Conservation (phyloP, 2,329 filamentous ascomycete species). For the Fusarium paranaense region DNA sequence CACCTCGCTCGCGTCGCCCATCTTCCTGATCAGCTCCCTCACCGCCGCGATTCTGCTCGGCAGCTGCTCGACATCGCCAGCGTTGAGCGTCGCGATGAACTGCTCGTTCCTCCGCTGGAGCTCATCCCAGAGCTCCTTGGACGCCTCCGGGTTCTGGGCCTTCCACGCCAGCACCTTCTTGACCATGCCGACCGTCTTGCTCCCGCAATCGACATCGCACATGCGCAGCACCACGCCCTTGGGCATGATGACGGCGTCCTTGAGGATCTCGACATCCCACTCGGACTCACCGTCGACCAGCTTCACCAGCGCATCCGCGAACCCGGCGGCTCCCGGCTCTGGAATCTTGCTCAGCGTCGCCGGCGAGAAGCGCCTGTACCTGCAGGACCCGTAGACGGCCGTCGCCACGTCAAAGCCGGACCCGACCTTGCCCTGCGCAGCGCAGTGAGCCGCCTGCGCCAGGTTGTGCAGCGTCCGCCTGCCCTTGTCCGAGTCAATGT, state of each 20-base stretch:
- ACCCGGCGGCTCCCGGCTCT: conserved; percentile 73
- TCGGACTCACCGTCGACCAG: conserved; percentile 72
- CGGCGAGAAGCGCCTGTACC: conserved; percentile 94
- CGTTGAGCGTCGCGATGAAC: conserved; percentile 73
- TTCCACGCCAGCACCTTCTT: conserved; percentile 90
- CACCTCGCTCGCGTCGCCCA: conserved; percentile 80
- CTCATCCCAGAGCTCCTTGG: conserved; percentile 77
- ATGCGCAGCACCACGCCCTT: conserved; percentile 82
- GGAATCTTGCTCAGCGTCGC: conserved; percentile 75
- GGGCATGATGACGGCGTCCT: conserved; percentile 78
- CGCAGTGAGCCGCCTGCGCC: conserved; percentile 92
- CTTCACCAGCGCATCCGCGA: conserved; percentile 71
- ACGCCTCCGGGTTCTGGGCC: conserved; percentile 70
- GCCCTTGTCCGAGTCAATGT: conserved; percentile 65
- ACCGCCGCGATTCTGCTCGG: conserved; percentile 60
- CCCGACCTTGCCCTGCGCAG: conserved; percentile 95
- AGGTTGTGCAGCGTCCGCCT: conserved; percentile 85
- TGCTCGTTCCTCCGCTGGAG: conserved; percentile 81
- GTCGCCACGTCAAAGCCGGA: conserved; percentile 95
- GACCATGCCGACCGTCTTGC: conserved; percentile 94
- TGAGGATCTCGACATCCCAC: conserved; percentile 86
- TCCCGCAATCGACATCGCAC: conserved; percentile 96
- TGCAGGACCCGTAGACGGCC: conserved; percentile 90
- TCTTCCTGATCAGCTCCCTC: conserved; percentile 76
- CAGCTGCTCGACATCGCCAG: conserved; percentile 57